Base-by-base conservation (phyloP, 345 rosid species). In the Aquilaria yunnanensis region DNA sequence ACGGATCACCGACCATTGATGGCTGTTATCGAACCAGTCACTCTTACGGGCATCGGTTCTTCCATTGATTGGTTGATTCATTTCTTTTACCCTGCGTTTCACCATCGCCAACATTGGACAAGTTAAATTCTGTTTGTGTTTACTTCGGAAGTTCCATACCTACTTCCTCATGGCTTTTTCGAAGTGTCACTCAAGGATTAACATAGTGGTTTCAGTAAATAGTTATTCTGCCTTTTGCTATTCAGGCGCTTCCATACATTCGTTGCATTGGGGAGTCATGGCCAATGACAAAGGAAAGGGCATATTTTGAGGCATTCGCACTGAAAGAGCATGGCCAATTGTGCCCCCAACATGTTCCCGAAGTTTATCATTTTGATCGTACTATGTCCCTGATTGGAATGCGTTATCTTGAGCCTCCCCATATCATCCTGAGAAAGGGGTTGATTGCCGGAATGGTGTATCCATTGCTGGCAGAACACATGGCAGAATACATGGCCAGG, bases 271-370 rank as follows among this genome's bases (percentile, higher is more conserved):
- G 99, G 57, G 99, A 90, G 63, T 82, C 97, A 0, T 94, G 97
- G 99, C 96, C 99, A 11, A 85, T 94, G 96, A 88, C 95, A 0
- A 94, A 88, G 78, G 96, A 94, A 72, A 75, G 99, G 65, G 90
- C 97, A 32, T 90, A 88, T 67, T 94, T 88, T 59, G 99, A 94
- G 75, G 81, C 83, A 23, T 0, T 70, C 32, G 81, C 89, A 13
- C 72, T 88, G 72, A 81, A 74, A 76, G 82, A 83, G 71, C 93
- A 94, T 23, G 89, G 91, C 12, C 54, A 41, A 37, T 74, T 87
- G 65, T 81, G 91, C 58, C 87, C 96, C 0, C 81, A 77, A 47
- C 91, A 90, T 80, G 99, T 88, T 63, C 99, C 99, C 2, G 81
- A 88, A 74, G 91, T 94, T 55, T 90, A 94, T 73, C 97, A 90